Percentiles rank a stretch among this genome's conserved stretches.
Evolutionary conservation across 441 rosid genomes (phyloP).

Genomic region (Pelargonium citronellum): DNA sequence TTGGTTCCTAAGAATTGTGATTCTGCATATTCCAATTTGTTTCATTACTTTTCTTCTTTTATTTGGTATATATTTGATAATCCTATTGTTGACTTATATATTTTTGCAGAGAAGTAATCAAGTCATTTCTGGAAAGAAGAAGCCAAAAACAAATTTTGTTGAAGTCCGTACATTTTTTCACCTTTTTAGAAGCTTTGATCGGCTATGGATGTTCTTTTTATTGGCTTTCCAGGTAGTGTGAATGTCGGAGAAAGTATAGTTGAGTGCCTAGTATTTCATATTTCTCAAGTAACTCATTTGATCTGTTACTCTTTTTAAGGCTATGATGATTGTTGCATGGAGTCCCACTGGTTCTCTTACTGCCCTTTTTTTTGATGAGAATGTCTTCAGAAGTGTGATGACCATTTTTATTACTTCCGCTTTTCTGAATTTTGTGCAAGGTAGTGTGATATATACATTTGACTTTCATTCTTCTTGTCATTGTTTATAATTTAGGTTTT

Average conservation of each 20-base stretch:
- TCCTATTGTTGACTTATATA: not conserved
- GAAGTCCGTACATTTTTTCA: constrained; percentile 98
- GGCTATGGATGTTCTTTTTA: constrained; percentile 94
- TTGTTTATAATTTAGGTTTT: constrained; percentile 6
- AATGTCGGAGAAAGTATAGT: constrained; percentile 15
- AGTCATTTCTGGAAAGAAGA: constrained; percentile 44
- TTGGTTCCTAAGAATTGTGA: not conserved
- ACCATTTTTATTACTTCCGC: constrained; percentile 85
- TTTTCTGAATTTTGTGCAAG: constrained; percentile 83
- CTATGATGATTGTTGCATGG: constrained; percentile 95
- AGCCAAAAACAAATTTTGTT: constrained; percentile 94
- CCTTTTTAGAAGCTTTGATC: constrained; percentile 85
- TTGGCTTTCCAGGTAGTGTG: constrained; percentile 74
- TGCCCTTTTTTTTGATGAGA: constrained; percentile 55
- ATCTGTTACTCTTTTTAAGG: constrained; percentile 41
- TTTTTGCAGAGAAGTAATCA: constrained; percentile 55
- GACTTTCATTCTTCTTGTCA: constrained; percentile 11
- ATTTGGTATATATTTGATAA: not conserved
- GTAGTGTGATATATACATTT: constrained; percentile 33
- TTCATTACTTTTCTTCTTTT: not conserved
- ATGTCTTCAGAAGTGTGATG: constrained; percentile 58
- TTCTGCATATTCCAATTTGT: not conserved
- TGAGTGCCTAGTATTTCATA: constrained; percentile 20
- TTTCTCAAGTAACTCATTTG: constrained; percentile 20
- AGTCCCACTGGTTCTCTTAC: constrained; percentile 61